These are phyloP conservation scores for Tolypocladium ophioglossoides DNA, from an alignment of 2,329 filamentous ascomycete species.

Conservation along the genomic window DNA sequence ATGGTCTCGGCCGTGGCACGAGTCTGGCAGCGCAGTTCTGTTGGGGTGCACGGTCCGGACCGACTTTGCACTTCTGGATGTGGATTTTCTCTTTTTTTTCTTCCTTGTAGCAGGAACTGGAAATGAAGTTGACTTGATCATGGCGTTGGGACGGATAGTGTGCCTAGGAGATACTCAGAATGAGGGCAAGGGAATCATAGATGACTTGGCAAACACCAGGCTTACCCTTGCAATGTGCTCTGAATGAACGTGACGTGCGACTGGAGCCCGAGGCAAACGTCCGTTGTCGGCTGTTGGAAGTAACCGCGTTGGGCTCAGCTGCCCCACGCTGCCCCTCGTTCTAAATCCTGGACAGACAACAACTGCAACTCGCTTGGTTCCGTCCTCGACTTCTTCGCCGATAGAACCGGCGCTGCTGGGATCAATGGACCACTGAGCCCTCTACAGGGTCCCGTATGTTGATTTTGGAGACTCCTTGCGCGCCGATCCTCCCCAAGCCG, in stretches of 20 bases:
- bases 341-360: neutral
- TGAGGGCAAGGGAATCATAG: neutral
- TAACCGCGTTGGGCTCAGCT: neutral
- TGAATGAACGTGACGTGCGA: neutral
- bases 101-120: neutral
- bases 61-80: constrained; percentile 2
- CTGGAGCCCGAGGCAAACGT: neutral
- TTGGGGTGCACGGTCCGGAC: neutral
- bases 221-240: neutral
- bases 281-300: neutral
- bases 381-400: neutral
- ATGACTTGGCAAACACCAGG: neutral
- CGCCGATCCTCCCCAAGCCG: too few relatives aligned
- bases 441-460: neutral
- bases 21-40: neutral
- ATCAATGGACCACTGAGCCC: neutral
- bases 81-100: constrained; percentile 2
- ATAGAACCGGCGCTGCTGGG: neutral
- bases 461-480: neutral
- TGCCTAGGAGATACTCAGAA: constrained; percentile 1
- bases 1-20: neutral
- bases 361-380: neutral
- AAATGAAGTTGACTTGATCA: neutral
- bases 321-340: constrained; percentile 1
- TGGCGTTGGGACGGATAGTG: neutral